Conservation (phyloP, 192 early-diverging fungal species). For the Haplosporangium gracile region DNA sequence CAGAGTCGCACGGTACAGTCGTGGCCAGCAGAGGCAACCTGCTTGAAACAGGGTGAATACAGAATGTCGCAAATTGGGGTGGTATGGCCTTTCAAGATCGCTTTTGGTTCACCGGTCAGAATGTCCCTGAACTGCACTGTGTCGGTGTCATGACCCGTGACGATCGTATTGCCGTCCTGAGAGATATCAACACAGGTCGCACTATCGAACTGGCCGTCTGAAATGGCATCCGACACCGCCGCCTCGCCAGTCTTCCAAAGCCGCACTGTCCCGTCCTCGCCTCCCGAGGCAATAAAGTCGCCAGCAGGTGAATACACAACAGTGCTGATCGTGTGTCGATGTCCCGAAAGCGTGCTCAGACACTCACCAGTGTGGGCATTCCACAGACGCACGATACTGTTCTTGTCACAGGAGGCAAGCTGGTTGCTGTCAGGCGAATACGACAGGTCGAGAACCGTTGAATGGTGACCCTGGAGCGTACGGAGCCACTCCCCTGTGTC, state of each 20-base stretch:
- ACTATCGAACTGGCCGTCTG: background rate
- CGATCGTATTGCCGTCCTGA: background rate
- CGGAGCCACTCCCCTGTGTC: too few species aligned
- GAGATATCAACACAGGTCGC: background rate
- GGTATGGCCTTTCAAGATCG: background rate
- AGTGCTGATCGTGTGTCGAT: too few species aligned
- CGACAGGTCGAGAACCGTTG: too few species aligned
- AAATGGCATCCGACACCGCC: background rate
- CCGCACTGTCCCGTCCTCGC: background rate
- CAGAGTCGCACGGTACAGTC: conserved; percentile 1
- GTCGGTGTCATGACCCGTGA: background rate
- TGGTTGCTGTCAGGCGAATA: too few species aligned
- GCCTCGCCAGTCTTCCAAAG: background rate
- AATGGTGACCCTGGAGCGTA: too few species aligned
- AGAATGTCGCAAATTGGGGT: background rate
- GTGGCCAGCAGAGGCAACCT: background rate
- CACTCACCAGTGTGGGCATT: too few species aligned
- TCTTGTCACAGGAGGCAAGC: too few species aligned
- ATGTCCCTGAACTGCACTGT: conserved; percentile 2
- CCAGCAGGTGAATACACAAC: too few species aligned
- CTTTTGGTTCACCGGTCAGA: background rate
- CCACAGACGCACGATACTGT: too few species aligned
- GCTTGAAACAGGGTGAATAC: background rate
- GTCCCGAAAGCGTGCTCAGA: too few species aligned
- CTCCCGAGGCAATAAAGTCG: background rate